Base-by-base conservation (phyloP, 1,284 basidiomycete species). In the Moniliophthora roreri region DNA sequence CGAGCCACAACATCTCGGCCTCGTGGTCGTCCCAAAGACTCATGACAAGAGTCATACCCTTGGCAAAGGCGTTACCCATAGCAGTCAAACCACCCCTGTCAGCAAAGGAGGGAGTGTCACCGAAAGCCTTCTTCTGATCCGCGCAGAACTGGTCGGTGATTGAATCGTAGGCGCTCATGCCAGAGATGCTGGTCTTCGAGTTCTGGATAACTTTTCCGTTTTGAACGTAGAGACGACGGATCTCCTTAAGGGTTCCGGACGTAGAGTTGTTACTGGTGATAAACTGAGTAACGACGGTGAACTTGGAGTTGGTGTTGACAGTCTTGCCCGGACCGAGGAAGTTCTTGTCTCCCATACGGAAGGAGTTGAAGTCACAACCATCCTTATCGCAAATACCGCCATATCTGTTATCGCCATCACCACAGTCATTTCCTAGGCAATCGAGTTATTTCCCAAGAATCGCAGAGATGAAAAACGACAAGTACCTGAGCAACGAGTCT, bases 241-340 rank as follows among this genome's bases (percentile, higher is more conserved):
- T 81, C 67, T 77, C 78, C 56, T 64, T 68, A 62, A 82, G 76
- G 34, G 66, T 62, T 52, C 80, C 79, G 20, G 68, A 63, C 44
- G 74, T 62, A 46, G 75, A 72, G 66, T 73, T 72, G 66, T 76
- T 70, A 56, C 60, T 57, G 57, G 79, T 80, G 52, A 78, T 55
- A 74, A 81, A 82, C 63, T 82, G 80, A 42, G 80, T 82, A 55
- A 81, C 78, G 60, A 82, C 77, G 51, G 80, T 81, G 70, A 82
- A 69, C 59, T 68, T 69, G 53, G 63, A 64, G 58, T 58, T 68
- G 58, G 75, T 78, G 69, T 79, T 68, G 63, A 79, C 66, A 45
- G 66, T 73, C 60, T 64, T 59, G 21, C 66, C 69, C 10, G 71
- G 67, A 51, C 80, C 80, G 69, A 75, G 74, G 76, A 81, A 82